Base-by-base conservation (phyloP, 345 rosid species). In the Bruguiera gymnorhiza region DNA sequence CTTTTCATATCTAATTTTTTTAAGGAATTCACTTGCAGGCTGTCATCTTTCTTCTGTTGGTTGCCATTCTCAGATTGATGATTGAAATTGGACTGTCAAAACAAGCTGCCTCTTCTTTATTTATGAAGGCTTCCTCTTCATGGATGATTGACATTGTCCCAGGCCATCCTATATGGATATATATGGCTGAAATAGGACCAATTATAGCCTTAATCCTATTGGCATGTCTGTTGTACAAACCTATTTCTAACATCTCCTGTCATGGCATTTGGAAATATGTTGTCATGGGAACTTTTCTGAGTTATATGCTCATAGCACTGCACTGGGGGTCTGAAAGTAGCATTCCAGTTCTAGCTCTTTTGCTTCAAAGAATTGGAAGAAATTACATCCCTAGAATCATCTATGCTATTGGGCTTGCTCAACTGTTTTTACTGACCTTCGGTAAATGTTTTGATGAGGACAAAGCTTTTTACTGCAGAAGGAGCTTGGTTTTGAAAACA, bases 71-170 rank as follows among this genome's bases (percentile, higher is more conserved):
- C 69, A 85, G 97, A 83, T 80, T 92, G 71, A 76, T 86, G 53
- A 92, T 92, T 50, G 97, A 95, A 65, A 82, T 88, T 79, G 97
- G 97, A 77, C 72, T 92, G 74, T 84, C 90, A 71, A 92, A 92
- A 84, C 97, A 92, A 87, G 97, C 99, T 76, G 91, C 90, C 53
- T 87, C 93, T 70, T 89, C 99, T 70, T 80, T 80, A 48, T 92
- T 90, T 79, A 71, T 92, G 90, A 83, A 78, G 65, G 80, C 72
- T 68, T 86, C 89, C 65, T 78, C 92, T 71, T 87, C 99, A 19
- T 88, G 92, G 97, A 78, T 84, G 84, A 83, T 83, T 58, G 95
- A 88, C 39, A 68, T 92, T 73, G 73, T 80, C 60, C 67, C 75
- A 61, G 83, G 81, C 70, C 85, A 85, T 82, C 82, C 82, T 34